Evolutionary conservation across 2,329 filamentous ascomycete species (phyloP), one percentile per base, ranked within the genome.

Genomic region (Xylariales sp.): DNA sequence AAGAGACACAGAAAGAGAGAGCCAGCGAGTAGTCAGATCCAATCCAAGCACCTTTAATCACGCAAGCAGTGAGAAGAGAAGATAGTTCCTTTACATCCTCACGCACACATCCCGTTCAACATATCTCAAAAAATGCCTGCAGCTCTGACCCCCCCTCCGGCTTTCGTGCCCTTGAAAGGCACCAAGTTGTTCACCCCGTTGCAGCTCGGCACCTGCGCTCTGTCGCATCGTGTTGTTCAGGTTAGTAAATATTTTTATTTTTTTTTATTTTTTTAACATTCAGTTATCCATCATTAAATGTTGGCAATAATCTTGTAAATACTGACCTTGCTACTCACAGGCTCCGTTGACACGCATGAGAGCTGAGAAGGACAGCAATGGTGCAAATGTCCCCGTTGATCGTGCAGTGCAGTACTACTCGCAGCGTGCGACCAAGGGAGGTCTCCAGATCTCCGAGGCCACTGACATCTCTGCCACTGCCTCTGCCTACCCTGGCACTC

Each of bases 371-470:
- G 55, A 60, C 43, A 59, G 54, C 5, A 50, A 50, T 6, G 61
- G 60, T 15, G 43, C 65, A 16, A 41, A 57, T 17, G 55, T 65
- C 6, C 61, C 61, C 11, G 54, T 15, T 35, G 53, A 30, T 41
- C 40, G 61, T 52, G 44, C 49, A 17, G 48, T 41, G 5, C 27
- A 53, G 29, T 56, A 56, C 37, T 56, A 56, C 28, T 33, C 39
- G 13, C 43, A 47, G 29, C 49, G 53, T 8, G 48, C 52, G 2
- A 46, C 27, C 14, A 35, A 42, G 13, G 53, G 53, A 12, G 50
- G 50, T 3, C 57, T 82, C 4, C 60, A 80, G 31, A 69, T 81
- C 48, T 69, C 68, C 15, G 77, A 81, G 54, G 75, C 67, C 2
- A 74, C 73, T 8, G 62, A 72, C 39, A 69, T 78, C 46, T 65